phyloP scores from a whole-genome alignment of 306 rosid species.

The Quercus suber region DNA sequence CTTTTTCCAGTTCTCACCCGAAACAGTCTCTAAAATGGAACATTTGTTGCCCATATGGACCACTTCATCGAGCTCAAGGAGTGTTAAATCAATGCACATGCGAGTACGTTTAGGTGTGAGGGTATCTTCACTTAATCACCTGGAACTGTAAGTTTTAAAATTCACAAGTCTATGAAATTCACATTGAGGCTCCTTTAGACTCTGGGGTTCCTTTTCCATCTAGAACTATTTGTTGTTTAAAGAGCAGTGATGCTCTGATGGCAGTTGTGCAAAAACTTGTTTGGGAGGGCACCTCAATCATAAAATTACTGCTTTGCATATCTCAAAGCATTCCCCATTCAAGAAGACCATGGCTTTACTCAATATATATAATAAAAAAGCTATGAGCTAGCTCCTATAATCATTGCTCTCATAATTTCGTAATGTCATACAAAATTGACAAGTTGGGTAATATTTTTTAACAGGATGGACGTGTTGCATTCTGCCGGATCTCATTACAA shows the following conservation, averaged over 20 bases:
- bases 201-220: background rate
- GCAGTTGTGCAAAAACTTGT: background rate
- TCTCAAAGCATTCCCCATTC: background rate
- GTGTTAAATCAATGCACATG: slow-evolving; percentile 29
- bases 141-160: slow-evolving; percentile 62
- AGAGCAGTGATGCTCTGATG: background rate
- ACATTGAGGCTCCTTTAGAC: background rate
- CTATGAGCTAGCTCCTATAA: slow-evolving; percentile 16
- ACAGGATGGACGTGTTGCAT: slow-evolving; percentile 59
- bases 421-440: slow-evolving; percentile 13
- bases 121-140: slow-evolving; percentile 63
- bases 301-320: background rate
- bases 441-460: slow-evolving; percentile 10
- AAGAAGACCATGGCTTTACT: slow-evolving; percentile 15
- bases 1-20: slow-evolving; percentile 79
- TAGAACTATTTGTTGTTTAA: background rate
- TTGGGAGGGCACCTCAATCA: slow-evolving; percentile 11
- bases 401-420: background rate
- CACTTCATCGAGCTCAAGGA: slow-evolving; percentile 52
- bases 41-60: slow-evolving; percentile 63
- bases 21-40: slow-evolving; percentile 80
- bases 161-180: background rate
- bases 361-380: background rate
- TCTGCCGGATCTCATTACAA: slow-evolving; percentile 54
- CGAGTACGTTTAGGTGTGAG: slow-evolving; percentile 62